Conservation (phyloP, 208 protist genomes). For the Tritrichomonas foetus region DNA sequence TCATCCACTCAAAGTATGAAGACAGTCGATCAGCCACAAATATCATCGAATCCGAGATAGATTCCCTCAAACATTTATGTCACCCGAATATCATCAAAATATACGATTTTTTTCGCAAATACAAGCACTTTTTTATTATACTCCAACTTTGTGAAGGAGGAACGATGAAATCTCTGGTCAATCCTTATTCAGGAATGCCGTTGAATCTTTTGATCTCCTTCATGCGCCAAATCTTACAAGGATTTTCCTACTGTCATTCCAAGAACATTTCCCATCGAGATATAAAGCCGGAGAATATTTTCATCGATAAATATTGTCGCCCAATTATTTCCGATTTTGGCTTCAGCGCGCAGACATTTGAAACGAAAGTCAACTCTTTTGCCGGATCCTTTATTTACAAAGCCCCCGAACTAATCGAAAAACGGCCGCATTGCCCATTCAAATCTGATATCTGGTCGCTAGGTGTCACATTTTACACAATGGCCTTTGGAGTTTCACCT, state of each 20-base stretch:
- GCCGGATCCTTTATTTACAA: not conserved
- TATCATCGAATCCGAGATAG: too few relatives aligned
- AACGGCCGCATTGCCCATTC: not conserved
- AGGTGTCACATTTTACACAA: not conserved
- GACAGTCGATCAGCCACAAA: too few relatives aligned
- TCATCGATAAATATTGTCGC: conserved; percentile 64
- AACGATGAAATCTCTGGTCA: not conserved
- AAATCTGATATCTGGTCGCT: not conserved
- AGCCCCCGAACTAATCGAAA: not conserved
- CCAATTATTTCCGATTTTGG: not conserved
- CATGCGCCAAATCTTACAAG: conserved; percentile 47
- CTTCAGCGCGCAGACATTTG: not conserved
- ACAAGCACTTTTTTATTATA: too few relatives aligned
- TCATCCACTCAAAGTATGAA: too few relatives aligned
- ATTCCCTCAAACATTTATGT: too few relatives aligned
- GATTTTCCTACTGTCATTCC: conserved; percentile 86
- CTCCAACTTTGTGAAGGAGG: too few relatives aligned
- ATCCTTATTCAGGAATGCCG: not conserved
- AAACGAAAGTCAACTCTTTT: not conserved
- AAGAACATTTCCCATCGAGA: conserved; percentile 88
- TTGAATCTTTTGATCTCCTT: not conserved
- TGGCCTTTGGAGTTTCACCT: not conserved
- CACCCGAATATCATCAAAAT: too few relatives aligned
- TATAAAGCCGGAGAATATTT: conserved; percentile 80
- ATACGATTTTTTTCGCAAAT: too few relatives aligned